Evolutionary conservation across 177 flowering plant genomes (phyloP), one percentile per base, ranked within the genome.

Genomic region (Vitis hybrid): DNA sequence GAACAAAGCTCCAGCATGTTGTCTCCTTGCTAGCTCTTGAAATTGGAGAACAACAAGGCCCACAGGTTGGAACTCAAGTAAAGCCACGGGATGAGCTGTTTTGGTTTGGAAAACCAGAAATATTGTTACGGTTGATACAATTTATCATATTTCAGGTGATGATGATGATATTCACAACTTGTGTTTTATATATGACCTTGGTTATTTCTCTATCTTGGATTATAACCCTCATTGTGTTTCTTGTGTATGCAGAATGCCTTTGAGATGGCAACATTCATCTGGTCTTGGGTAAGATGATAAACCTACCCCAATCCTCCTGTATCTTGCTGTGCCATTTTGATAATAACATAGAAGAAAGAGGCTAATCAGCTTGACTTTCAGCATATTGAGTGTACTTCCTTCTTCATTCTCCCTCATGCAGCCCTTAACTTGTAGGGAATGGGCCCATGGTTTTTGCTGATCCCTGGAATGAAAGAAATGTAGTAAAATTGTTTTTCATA

Each of bases 1-100:
- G 99, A 9, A 93, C 99, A 74, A 95, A 93, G 72, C 98, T 95
- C 65, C 89, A 91, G 72, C 99, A 95, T 77, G 91, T 95, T 18
- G 99, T 95, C 62, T 91, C 98, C 62, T 64, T 83, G 15, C 84
- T 93, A 79, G 99, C 99, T 19, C 93, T 95, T 66, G 97, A 90
- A 81, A 81, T 91, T 69, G 70, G 70, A 73, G 90, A 90, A 74
- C 83, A 90, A 65, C 77, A 77, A 6, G 92, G 90, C 23, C 86
- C 91, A 58, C 55, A 77, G 23, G 59, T 26, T 55, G 83, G 81
- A 59, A 70, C 69, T 67, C 96, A 90, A 83, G 85, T 95, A 55
- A 93, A 91, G 82, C 99, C 99, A 45, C 87, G 98, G 4, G 99
- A 95, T 78, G 89, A 76, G 70, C 86, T 90, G 23, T 95, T 95